Evolutionary conservation across 23 red algal genomes (phyloP).

Genomic region (Chondrus crispus): DNA sequence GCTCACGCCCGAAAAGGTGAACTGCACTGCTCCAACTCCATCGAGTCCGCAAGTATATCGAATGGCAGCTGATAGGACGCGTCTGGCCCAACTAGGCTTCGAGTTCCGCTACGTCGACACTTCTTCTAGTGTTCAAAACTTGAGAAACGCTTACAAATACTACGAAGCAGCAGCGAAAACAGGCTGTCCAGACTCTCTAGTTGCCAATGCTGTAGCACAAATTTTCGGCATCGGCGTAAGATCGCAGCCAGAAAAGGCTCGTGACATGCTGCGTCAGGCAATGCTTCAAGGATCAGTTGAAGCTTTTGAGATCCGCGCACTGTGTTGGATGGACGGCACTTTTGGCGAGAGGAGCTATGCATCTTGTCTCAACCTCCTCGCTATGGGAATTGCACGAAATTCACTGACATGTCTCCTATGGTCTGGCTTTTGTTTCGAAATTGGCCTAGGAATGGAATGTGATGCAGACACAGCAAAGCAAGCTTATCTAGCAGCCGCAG

Average conservation of each 20-base stretch:
- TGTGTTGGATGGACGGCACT: neutral
- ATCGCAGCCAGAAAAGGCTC: neutral
- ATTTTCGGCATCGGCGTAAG: neutral
- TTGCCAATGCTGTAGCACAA: neutral
- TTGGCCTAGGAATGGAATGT: neutral
- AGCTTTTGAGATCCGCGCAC: neutral
- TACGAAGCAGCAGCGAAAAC: neutral
- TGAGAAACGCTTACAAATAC: neutral
- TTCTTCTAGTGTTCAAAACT: neutral
- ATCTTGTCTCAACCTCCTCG: neutral
- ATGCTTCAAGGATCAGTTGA: constrained; percentile 28
- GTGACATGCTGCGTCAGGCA: neutral
- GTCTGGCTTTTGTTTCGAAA: constrained; percentile 20
- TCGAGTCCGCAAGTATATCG: constrained; percentile 32
- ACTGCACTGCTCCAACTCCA: no score
- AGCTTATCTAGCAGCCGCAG: neutral
- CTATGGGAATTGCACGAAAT: neutral
- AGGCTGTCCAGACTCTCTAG: constrained; percentile 8
- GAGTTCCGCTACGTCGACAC: neutral
- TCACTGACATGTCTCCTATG: neutral
- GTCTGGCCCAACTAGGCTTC: neutral
- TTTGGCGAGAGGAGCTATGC: neutral
- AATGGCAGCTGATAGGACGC: neutral
- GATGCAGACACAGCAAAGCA: neutral
- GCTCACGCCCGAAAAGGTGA: no score